phyloP scores from a whole-genome alignment of 1,284 basidiomycete genomes.

The Lentinula novae-zelandiae region DNA sequence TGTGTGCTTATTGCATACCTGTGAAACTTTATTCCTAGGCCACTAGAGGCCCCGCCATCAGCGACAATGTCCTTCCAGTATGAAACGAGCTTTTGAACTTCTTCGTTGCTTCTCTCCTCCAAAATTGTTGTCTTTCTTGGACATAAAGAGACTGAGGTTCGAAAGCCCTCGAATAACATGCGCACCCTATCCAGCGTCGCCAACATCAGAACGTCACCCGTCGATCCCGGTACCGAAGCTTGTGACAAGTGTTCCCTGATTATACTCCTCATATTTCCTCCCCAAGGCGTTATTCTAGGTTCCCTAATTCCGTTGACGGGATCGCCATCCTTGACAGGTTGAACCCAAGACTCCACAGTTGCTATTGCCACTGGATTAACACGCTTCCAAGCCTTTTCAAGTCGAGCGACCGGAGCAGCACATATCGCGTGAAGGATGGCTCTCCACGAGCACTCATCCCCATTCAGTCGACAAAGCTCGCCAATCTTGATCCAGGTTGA shows the following conservation, averaged over 20 bases:
- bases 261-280: slow-evolving; percentile 46
- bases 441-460: slow-evolving; percentile 75
- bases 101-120: slow-evolving; percentile 38
- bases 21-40: slow-evolving; percentile 55
- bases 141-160: slow-evolving; percentile 50
- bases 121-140: slow-evolving; percentile 29
- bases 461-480: slow-evolving; percentile 60
- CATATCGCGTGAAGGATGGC: slow-evolving; percentile 67
- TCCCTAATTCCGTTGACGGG: slow-evolving; percentile 37
- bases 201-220: slow-evolving; percentile 40
- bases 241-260: slow-evolving; percentile 41
- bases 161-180: slow-evolving; percentile 48
- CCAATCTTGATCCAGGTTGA: slow-evolving; percentile 67
- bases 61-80: slow-evolving; percentile 51
- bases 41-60: slow-evolving; percentile 38
- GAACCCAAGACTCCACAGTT: slow-evolving; percentile 65
- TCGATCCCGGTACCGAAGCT: slow-evolving; percentile 31
- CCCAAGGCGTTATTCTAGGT: slow-evolving; percentile 62
- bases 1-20: slow-evolving; percentile 37
- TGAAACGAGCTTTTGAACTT: slow-evolving; percentile 44
- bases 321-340: slow-evolving; percentile 31
- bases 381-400: slow-evolving; percentile 75
- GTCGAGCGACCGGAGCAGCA: slow-evolving; percentile 64
- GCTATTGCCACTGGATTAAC: slow-evolving; percentile 55
- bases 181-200: slow-evolving; percentile 39